Conservation (phyloP, 2,329 filamentous ascomycete genomes). For the Purpureocillium lavendulum region DNA sequence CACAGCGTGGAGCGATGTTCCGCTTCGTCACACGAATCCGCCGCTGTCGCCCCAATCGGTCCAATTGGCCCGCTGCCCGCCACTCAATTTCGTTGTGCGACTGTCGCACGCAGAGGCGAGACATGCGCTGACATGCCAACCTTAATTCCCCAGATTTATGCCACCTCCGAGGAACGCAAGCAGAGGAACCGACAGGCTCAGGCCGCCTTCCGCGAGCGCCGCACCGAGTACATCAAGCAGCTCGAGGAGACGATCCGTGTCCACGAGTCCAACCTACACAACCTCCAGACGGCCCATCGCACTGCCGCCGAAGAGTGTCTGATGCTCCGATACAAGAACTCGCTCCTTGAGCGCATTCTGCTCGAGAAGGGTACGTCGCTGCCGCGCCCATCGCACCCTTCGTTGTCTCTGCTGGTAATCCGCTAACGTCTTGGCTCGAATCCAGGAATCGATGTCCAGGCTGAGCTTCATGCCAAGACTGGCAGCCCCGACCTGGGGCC, state of each 20-base stretch:
- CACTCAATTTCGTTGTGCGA: slow-evolving; percentile 1
- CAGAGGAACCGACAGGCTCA: slow-evolving; percentile 96
- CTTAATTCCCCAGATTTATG: slow-evolving; percentile 67
- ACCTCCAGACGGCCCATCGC: slow-evolving; percentile 86
- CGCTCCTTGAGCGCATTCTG: slow-evolving; percentile 85
- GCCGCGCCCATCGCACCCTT: not conserved
- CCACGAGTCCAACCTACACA: slow-evolving; percentile 90
- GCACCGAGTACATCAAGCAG: slow-evolving; percentile 99
- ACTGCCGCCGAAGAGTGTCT: slow-evolving; percentile 92
- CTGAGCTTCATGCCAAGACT: slow-evolving; percentile 87
- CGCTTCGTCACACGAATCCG: too few relatives aligned
- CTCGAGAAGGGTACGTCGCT: slow-evolving; percentile 72
- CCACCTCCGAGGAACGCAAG: slow-evolving; percentile 96
- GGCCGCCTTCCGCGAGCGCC: slow-evolving; percentile 90
- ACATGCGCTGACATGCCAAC: not conserved
- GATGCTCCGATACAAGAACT: slow-evolving; percentile 98
- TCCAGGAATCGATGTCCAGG: slow-evolving; percentile 90
- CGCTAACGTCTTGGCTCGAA: not conserved
- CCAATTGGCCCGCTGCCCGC: slow-evolving; percentile 1
- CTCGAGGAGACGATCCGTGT: slow-evolving; percentile 95
- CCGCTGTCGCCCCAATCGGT: not conserved
- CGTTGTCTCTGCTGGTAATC: not conserved
- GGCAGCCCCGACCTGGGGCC: slow-evolving; percentile 73
- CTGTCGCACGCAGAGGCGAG: slow-evolving; percentile 7
- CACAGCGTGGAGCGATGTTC: too few relatives aligned